Conservation (phyloP, 176 grass and related monocot species). For the Avena atlantica region DNA sequence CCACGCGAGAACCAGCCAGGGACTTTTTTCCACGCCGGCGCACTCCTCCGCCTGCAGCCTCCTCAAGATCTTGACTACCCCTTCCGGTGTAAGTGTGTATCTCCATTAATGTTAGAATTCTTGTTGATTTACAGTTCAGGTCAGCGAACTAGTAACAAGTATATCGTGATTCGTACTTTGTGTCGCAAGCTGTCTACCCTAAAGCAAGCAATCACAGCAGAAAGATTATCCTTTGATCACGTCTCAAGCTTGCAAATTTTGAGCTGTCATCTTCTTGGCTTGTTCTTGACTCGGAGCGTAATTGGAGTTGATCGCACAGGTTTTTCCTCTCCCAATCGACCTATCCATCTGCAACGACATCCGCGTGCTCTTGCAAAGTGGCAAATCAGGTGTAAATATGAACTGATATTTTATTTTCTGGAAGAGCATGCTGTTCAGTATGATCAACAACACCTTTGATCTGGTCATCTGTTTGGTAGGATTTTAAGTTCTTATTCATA, state of each 20-base stretch:
- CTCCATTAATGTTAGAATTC: not conserved
- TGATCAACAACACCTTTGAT: not conserved
- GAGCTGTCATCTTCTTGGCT: not conserved
- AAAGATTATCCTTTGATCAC: no score
- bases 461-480: no score
- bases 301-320: not conserved
- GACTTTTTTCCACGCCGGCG: no score
- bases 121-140: not conserved
- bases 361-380: not conserved
- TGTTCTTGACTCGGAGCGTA: not conserved
- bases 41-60: no score
- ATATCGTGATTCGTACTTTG: no score
- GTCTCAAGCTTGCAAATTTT: no score
- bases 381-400: not conserved
- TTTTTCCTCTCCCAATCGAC: not conserved
- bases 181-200: no score
- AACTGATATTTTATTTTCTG: not conserved
- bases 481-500: no score
- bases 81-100: no score
- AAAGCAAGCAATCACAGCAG: no score
- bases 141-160: no score
- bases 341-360: not conserved
- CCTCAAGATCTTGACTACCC: not conserved
- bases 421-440: not conserved
- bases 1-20: no score